Conservation (phyloP, 2,329 filamentous ascomycete genomes). For the Parascedosporium putredinis region DNA sequence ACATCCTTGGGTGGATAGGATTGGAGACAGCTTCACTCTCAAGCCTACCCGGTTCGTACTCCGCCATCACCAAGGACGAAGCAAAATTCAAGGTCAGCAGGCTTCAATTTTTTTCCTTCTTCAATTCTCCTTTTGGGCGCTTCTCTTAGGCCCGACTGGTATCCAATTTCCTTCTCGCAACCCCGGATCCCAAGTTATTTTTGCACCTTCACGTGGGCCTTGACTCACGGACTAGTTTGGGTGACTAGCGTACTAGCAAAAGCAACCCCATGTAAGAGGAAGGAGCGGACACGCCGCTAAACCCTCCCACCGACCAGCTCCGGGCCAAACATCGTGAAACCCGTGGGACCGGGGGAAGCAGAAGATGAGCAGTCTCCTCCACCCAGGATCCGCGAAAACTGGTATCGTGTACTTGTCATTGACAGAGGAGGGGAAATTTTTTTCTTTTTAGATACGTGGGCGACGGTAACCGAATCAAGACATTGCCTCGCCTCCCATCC, state of each 20-base stretch:
- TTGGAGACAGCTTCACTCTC: too few species aligned
- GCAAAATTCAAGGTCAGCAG: too few species aligned
- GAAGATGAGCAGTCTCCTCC: background rate
- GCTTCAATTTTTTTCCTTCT: background rate
- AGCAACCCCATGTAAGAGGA: background rate
- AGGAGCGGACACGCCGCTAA: background rate
- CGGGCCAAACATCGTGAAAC: constrained; percentile 4
- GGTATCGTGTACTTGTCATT: background rate
- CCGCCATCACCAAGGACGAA: too few species aligned
- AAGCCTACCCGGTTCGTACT: too few species aligned
- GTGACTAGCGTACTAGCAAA: background rate
- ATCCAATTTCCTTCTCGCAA: background rate
- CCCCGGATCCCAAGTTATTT: background rate
- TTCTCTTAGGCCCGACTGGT: too few species aligned
- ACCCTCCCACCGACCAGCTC: constrained; percentile 1
- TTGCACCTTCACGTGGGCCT: constrained; percentile 2
- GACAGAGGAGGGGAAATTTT: too few species aligned
- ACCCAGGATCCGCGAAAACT: background rate
- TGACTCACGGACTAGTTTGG: background rate
- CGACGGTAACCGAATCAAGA: background rate
- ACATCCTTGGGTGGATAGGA: background rate
- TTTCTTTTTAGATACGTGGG: background rate
- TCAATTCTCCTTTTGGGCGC: background rate
- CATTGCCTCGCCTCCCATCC: background rate
- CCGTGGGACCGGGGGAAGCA: background rate